phyloP scores from a whole-genome alignment of 2,329 filamentous ascomycete genomes.

The Cladosporium sp. region DNA sequence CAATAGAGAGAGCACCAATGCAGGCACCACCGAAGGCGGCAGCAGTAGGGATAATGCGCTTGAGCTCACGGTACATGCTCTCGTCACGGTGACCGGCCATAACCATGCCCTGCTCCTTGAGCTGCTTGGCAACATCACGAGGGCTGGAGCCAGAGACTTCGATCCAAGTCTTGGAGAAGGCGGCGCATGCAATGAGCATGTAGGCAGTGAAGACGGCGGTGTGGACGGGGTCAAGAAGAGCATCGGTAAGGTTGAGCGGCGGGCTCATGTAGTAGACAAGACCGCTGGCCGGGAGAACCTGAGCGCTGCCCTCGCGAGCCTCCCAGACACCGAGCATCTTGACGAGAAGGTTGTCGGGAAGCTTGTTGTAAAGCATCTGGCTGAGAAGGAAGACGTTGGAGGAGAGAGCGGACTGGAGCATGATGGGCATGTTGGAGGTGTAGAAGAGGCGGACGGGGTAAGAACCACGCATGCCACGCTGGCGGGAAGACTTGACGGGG shows the following conservation, averaged over 20 bases:
- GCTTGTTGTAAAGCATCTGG: slow-evolving; percentile 99
- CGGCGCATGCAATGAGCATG: slow-evolving; percentile 95
- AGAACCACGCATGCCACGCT: slow-evolving; percentile 96
- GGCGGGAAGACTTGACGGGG: slow-evolving; percentile 97
- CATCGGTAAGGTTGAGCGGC: slow-evolving; percentile 95
- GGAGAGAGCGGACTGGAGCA: slow-evolving; percentile 97
- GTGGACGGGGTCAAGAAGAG: slow-evolving; percentile 94
- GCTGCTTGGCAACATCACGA: slow-evolving; percentile 97
- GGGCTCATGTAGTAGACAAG: slow-evolving; percentile 99
- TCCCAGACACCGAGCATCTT: slow-evolving; percentile 98
- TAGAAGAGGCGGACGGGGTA: slow-evolving; percentile 99
- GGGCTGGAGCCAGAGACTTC: slow-evolving; percentile 98
- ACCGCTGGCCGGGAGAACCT: slow-evolving; percentile 90
- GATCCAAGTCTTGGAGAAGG: slow-evolving; percentile 99
- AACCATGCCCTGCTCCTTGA: slow-evolving; percentile 98
- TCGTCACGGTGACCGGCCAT: slow-evolving; percentile 99
- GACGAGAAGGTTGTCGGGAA: slow-evolving; percentile 98
- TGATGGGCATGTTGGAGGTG: slow-evolving; percentile 99
- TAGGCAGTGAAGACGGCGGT: slow-evolving; percentile 93
- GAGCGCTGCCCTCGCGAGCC: slow-evolving; percentile 90
- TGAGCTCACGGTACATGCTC: slow-evolving; percentile 99
- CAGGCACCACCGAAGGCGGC: slow-evolving; percentile 98
- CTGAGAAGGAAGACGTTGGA: slow-evolving; percentile 99
- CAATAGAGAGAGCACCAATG: slow-evolving; percentile 95
- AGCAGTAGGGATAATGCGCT: slow-evolving; percentile 97